Evolutionary conservation across 2,329 filamentous ascomycete genomes (phyloP).

Genomic region (Elsinoe necatrix): DNA sequence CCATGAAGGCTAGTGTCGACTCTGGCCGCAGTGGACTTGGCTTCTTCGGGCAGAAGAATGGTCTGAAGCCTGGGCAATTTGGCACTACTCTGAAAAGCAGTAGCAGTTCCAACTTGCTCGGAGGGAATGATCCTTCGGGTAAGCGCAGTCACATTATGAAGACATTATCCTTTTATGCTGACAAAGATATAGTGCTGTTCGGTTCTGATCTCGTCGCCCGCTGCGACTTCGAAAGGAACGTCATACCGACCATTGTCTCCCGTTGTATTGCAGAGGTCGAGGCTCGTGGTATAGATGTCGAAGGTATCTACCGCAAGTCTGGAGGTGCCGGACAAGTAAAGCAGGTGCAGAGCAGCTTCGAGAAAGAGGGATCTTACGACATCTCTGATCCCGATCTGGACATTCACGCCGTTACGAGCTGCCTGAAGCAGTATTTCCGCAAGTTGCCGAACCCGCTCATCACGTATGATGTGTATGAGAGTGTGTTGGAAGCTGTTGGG

Average conservation of each 20-base stretch:
- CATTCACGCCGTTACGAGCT: conserved; percentile 91
- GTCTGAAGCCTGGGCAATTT: conserved; percentile 24
- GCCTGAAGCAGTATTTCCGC: conserved; percentile 95
- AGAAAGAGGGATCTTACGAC: conserved; percentile 70
- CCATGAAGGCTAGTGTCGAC: conserved; percentile 15
- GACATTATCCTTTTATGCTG: conserved; percentile 17
- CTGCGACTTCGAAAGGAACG: conserved; percentile 77
- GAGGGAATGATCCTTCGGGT: conserved; percentile 28
- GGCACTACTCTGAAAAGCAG: conserved; percentile 35
- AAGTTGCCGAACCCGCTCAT: conserved; percentile 83
- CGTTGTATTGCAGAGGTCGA: conserved; percentile 97
- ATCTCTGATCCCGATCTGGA: conserved; percentile 90
- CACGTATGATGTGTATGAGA: conserved; percentile 87
- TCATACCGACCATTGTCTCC: conserved; percentile 83
- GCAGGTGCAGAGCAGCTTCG: conserved; percentile 82
- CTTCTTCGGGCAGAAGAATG: conserved; percentile 32
- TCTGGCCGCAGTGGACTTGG: conserved; percentile 25
- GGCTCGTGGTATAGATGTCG: conserved; percentile 88
- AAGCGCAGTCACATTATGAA: conserved; percentile 17
- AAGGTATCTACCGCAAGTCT: conserved; percentile 96
- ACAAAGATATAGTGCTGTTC: conserved; percentile 53
- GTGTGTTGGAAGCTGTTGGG: conserved; percentile 62
- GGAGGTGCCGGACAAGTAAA: conserved; percentile 89
- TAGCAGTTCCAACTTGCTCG: conserved; percentile 36
- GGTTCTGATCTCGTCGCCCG: conserved; percentile 82